Evolutionary conservation across 768 basidiomycete species (phyloP), one percentile per base, ranked within the genome.

Genomic region (Zangia roseola): DNA sequence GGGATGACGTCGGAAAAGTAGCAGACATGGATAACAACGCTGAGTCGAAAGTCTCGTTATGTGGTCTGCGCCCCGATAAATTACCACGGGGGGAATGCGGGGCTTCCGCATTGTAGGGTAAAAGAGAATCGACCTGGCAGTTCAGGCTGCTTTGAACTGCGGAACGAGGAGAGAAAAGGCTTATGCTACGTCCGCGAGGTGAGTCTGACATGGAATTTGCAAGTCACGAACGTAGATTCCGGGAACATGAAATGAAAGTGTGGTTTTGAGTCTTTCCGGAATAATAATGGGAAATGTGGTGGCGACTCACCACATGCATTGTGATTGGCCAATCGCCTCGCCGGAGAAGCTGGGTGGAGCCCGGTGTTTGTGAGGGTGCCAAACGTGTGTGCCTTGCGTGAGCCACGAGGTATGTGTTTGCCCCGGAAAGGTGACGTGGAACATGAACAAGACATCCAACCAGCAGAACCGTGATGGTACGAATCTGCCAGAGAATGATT

Each of bases 171-270:
- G 63, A 68, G 47, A 57, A 60, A 16, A 65, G 64, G 49, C 63
- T 69, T 24, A 68, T 62, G 53, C 64, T 68, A 53, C 68, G 66
- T 37, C 63, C 63, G 58, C 61, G 66, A 58, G 57, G 61, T 56
- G 59, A 56, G 40, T 42, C 64, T 66, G 49, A 41, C 43, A 58
- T 50, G 54, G 48, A 50, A 58, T 67, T 58, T 43, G 56, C 50
- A 34, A 35, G 16, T 37, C 38, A 53, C 47, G 16, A 55, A 50
- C 40, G 46, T 39, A 56, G 57, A 57, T 55, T 44, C 48, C 54
- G 53, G 53, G 49, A 43, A 45, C 20, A 49, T 47, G 49, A 56
- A 55, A 55, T 56, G 53, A 59, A 62, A 43, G 31, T 56, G 55
- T 54, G 45, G 53, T 47, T 49, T 51, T 65, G 49, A 59, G 53